These are phyloP conservation scores for Mortierella sp. DNA, from an alignment of 371 early-diverging fungal species.

Conservation along the genomic window DNA sequence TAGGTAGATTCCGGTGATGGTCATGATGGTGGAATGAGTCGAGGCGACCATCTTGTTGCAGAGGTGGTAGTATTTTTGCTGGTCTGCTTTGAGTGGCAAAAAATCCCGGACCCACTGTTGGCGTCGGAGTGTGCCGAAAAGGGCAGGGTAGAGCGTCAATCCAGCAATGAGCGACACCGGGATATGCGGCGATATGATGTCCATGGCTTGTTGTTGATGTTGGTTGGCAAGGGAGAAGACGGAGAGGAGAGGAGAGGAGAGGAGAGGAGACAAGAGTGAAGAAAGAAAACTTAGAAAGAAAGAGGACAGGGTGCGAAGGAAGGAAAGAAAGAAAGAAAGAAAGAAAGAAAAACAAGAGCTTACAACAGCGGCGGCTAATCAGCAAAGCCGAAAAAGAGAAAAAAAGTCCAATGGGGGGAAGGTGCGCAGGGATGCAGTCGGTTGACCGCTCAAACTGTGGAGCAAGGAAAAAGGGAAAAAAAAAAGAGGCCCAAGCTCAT, in stretches of 20 bases:
- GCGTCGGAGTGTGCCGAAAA: conserved; percentile 37
- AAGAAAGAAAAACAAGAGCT: background rate
- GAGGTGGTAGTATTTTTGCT: conserved; percentile 51
- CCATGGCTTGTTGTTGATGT: background rate
- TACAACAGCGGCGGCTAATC: background rate
- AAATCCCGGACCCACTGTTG: conserved; percentile 35
- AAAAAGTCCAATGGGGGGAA: background rate
- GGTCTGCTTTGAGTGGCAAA: conserved; percentile 46
- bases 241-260: background rate
- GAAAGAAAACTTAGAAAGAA: background rate
- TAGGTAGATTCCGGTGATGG: conserved; percentile 37
- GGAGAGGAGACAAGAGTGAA: background rate
- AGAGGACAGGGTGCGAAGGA: background rate
- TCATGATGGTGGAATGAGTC: conserved; percentile 54
- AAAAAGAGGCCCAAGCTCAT: too few species aligned
- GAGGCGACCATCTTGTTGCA: conserved; percentile 56
- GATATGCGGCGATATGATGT: conserved; percentile 36
- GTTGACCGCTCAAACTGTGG: background rate
- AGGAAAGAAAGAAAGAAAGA: background rate
- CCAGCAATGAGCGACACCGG: conserved; percentile 45
- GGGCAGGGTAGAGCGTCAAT: conserved; percentile 44
- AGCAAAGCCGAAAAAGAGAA: background rate
- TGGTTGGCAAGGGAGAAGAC: background rate
- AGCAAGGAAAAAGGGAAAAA: background rate
- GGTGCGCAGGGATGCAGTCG: background rate